These are phyloP conservation scores for Vittaforma corneae DNA, from an alignment of 371 early-diverging fungal genomes.

Conservation along the genomic window DNA sequence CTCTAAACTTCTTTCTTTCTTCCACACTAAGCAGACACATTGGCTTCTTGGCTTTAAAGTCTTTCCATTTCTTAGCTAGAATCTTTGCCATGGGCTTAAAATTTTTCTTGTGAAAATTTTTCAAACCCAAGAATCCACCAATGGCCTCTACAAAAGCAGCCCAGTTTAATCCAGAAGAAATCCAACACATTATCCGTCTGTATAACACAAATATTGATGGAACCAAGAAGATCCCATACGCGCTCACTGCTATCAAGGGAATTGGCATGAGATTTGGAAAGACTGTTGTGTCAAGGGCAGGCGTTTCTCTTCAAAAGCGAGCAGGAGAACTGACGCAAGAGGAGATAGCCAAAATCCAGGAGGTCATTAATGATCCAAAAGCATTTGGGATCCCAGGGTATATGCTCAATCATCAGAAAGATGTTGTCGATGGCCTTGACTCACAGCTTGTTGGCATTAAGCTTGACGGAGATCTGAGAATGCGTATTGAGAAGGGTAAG, in stretches of 20 bases:
- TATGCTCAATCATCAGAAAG: constrained; percentile 94
- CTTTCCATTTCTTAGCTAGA: constrained; percentile 12
- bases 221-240: constrained; percentile 79
- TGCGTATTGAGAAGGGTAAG: constrained; percentile 59
- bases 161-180: constrained; percentile 45
- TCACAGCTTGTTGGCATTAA: constrained; percentile 80
- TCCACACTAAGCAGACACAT: background rate
- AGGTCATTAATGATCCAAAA: constrained; percentile 76
- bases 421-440: constrained; percentile 78
- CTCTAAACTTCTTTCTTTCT: constrained; percentile 9
- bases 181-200: constrained; percentile 95
- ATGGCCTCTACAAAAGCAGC: constrained; percentile 7
- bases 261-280: constrained; percentile 90
- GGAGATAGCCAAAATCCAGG: constrained; percentile 74
- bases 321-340: constrained; percentile 88
- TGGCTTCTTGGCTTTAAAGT: background rate
- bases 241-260: constrained; percentile 91
- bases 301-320: constrained; percentile 80
- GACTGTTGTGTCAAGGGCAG: constrained; percentile 91
- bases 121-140: constrained; percentile 1
- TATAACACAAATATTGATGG: constrained; percentile 99
- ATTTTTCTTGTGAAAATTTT: constrained; percentile 22
- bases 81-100: constrained; percentile 20
- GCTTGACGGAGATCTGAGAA: constrained; percentile 62
- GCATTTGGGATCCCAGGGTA: constrained; percentile 89